A percentile compares a stretch with the other conserved stretches of the same genome.
Conservation (phyloP, 31 red algal genomes). For the Odonthalia washingtoniensis region DNA sequence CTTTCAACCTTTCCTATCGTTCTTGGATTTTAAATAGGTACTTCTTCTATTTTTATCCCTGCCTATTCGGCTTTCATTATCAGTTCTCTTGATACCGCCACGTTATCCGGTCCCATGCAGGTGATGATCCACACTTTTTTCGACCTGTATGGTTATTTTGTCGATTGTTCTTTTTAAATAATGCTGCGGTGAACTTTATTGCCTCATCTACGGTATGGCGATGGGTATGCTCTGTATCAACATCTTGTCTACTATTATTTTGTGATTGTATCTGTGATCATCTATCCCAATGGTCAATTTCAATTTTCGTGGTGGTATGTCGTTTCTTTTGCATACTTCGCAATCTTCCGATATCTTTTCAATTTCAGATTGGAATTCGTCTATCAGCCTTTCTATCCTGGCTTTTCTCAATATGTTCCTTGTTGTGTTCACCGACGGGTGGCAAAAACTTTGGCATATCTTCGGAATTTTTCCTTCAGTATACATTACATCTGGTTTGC, state of each 20-base stretch:
- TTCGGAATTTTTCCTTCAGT: background rate
- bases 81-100: slow-evolving; percentile 4
- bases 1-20: too few relatives aligned
- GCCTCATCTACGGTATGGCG: background rate
- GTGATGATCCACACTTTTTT: background rate
- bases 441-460: background rate
- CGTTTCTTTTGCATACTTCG: background rate
- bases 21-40: too few relatives aligned
- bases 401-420: too few relatives aligned
- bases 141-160: background rate
- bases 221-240: background rate
- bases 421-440: background rate
- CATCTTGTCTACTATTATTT: slow-evolving; percentile 15
- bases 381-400: background rate
- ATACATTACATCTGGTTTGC: too few relatives aligned
- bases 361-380: background rate
- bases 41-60: too few relatives aligned
- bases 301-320: background rate
- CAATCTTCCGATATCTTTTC: background rate
- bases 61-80: too few relatives aligned
- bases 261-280: slow-evolving; percentile 21
- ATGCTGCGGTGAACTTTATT: background rate
- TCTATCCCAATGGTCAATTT: slow-evolving; percentile 39
- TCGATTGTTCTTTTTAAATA: background rate
- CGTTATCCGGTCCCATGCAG: background rate